Evolutionary conservation across 2,329 filamentous ascomycete species (phyloP).

Genomic region (Emericellopsis atlantica): DNA sequence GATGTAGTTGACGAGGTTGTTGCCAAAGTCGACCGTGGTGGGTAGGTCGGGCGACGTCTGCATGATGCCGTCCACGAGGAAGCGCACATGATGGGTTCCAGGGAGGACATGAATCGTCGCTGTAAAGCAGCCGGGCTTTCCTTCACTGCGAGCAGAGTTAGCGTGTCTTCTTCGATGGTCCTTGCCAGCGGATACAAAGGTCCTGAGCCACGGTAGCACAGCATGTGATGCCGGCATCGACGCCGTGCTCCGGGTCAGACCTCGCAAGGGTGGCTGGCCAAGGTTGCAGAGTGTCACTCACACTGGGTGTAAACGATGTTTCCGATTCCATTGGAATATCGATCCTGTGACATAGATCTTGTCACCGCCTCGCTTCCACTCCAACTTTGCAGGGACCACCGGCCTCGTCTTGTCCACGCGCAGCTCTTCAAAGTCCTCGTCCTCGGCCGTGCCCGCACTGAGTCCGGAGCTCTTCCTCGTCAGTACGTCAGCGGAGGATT

Average conservation of each 20-base stretch:
- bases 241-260: too few species aligned
- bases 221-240: conserved; percentile 6
- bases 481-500: conserved; percentile 30
- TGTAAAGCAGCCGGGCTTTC: conserved; percentile 52
- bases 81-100: conserved; percentile 93
- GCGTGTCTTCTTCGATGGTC: background rate
- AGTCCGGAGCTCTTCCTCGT: conserved; percentile 44
- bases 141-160: conserved; percentile 25
- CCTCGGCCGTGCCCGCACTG: conserved; percentile 47
- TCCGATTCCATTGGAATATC: conserved; percentile 94
- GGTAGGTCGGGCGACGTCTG: conserved; percentile 75
- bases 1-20: conserved; percentile 96
- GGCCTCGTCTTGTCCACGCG: conserved; percentile 62
- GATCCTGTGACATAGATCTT: conserved; percentile 96
- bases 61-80: conserved; percentile 91
- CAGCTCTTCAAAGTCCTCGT: conserved; percentile 67
- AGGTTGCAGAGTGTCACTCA: conserved; percentile 34
- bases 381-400: conserved; percentile 71
- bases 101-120: conserved; percentile 74
- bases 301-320: conserved; percentile 77
- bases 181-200: background rate
- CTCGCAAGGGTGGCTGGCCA: too few species aligned
- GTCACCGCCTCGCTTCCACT: conserved; percentile 74
- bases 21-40: conserved; percentile 94
- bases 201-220: conserved; percentile 10